Conservation (phyloP, 1,284 basidiomycete species). For the Schizophyllum amplum region DNA sequence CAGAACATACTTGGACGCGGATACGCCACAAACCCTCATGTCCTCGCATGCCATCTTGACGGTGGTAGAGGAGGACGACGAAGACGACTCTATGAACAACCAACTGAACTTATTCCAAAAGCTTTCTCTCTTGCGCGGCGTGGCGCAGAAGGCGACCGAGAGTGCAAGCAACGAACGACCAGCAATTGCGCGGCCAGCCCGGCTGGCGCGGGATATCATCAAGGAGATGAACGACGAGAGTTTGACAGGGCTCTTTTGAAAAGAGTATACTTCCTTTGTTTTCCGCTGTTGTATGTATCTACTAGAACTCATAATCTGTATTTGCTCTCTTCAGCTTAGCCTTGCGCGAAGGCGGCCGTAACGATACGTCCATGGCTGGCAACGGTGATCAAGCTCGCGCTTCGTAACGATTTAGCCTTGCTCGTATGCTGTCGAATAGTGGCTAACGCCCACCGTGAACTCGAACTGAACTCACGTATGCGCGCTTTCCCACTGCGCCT, state of each 20-base stretch:
- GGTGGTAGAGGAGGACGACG: slow-evolving; percentile 43
- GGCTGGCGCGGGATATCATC: slow-evolving; percentile 78
- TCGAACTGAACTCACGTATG: too few species aligned
- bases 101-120: slow-evolving; percentile 55
- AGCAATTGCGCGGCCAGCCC: slow-evolving; percentile 72
- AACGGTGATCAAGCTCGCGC: too few species aligned
- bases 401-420: too few species aligned
- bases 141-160: slow-evolving; percentile 70
- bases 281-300: too few species aligned
- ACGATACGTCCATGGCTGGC: too few species aligned
- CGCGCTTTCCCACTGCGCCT: too few species aligned
- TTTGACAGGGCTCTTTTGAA: neutral
- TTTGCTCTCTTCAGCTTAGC: too few species aligned
- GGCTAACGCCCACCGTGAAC: too few species aligned
- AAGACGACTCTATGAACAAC: slow-evolving; percentile 21
- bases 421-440: too few species aligned
- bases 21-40: slow-evolving; percentile 56
- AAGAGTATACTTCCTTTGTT: too few species aligned
- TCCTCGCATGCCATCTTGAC: slow-evolving; percentile 63
- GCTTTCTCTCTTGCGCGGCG: slow-evolving; percentile 50
- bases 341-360: too few species aligned
- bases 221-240: slow-evolving; percentile 19
- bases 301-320: too few species aligned
- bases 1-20: slow-evolving; percentile 47
- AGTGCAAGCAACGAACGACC: slow-evolving; percentile 66